Evolutionary conservation across 2,329 filamentous ascomycete species (phyloP).

Genomic region (Ophiocordyceps robertsii): DNA sequence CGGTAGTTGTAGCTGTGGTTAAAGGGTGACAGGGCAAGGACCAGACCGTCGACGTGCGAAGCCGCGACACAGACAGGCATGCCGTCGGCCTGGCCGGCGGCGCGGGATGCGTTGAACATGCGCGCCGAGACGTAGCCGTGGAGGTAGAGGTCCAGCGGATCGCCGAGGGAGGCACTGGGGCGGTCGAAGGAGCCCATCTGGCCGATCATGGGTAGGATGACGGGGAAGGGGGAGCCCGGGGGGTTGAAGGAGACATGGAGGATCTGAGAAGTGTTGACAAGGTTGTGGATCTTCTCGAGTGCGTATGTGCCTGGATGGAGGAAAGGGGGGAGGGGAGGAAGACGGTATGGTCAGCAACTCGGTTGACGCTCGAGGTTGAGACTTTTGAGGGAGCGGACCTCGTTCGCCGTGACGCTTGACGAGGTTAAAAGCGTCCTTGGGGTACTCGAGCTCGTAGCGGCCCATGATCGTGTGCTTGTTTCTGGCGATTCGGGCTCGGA

Average conservation of each 20-base stretch:
- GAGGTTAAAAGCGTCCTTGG: conserved; percentile 48
- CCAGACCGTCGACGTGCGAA: conserved; percentile 64
- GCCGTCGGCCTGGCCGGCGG: conserved; percentile 22
- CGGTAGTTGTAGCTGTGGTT: conserved; percentile 81
- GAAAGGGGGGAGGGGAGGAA: no score
- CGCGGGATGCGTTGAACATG: conserved; percentile 51
- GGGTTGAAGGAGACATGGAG: conserved; percentile 68
- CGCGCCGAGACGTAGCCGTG: conserved; percentile 76
- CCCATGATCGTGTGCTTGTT: conserved; percentile 13
- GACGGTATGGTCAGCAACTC: not conserved
- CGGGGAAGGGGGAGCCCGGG: conserved; percentile 54
- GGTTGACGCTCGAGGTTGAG: not conserved
- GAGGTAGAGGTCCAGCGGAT: conserved; percentile 64
- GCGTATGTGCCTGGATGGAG: conserved; percentile 50
- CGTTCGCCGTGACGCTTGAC: conserved; percentile 53
- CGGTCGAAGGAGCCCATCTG: conserved; percentile 60
- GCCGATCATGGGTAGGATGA: conserved; percentile 74
- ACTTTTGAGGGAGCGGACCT: conserved; percentile 27
- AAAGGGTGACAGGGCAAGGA: conserved; percentile 68
- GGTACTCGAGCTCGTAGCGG: conserved; percentile 39
- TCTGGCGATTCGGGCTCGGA: not conserved
- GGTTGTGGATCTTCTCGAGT: conserved; percentile 55
- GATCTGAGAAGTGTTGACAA: conserved; percentile 62
- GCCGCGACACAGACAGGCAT: conserved; percentile 62
- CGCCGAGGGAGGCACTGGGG: conserved; percentile 44